Percentiles rank a stretch among this genome's conserved stretches.
phyloP scores from a whole-genome alignment of 2,329 filamentous ascomycete genomes.

The Fusarium pseudocircinatum region DNA sequence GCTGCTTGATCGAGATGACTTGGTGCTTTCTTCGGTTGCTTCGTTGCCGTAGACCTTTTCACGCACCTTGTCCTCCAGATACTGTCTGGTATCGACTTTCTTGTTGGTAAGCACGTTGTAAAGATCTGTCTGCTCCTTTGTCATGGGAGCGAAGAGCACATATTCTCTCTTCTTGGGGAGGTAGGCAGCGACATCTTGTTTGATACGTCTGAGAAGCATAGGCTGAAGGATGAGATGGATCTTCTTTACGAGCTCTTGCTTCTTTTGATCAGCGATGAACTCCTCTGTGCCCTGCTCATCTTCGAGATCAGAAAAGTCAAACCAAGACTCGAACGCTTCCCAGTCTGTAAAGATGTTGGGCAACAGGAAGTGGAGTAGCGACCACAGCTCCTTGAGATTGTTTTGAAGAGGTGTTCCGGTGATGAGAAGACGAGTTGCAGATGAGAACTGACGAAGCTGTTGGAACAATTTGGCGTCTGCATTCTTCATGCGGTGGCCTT shows the following conservation, averaged over 20 bases:
- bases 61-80: constrained; percentile 81
- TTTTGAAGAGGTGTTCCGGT: constrained; percentile 97
- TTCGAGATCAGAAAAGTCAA: constrained; percentile 92
- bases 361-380: constrained; percentile 89
- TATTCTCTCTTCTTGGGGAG: constrained; percentile 98
- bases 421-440: constrained; percentile 89
- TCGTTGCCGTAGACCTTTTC: constrained; percentile 61
- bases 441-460: constrained; percentile 87
- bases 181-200: constrained; percentile 89
- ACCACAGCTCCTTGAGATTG: constrained; percentile 95
- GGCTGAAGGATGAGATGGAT: constrained; percentile 95
- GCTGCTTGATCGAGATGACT: constrained; percentile 54
- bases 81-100: constrained; percentile 71
- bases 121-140: constrained; percentile 87
- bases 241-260: constrained; percentile 67
- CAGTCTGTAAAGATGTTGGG: constrained; percentile 94
- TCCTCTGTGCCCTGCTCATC: constrained; percentile 83
- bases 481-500: constrained; percentile 97
- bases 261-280: constrained; percentile 79
- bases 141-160: constrained; percentile 92
- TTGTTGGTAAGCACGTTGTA: constrained; percentile 75
- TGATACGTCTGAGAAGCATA: constrained; percentile 85
- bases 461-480: constrained; percentile 92
- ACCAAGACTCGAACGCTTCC: constrained; percentile 94
- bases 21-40: constrained; percentile 46